Percentiles rank a stretch among this genome's conserved stretches.
These are phyloP conservation scores for Stipa capillata DNA, from an alignment of 176 grass and related monocot genomes.

Conservation along the genomic window DNA sequence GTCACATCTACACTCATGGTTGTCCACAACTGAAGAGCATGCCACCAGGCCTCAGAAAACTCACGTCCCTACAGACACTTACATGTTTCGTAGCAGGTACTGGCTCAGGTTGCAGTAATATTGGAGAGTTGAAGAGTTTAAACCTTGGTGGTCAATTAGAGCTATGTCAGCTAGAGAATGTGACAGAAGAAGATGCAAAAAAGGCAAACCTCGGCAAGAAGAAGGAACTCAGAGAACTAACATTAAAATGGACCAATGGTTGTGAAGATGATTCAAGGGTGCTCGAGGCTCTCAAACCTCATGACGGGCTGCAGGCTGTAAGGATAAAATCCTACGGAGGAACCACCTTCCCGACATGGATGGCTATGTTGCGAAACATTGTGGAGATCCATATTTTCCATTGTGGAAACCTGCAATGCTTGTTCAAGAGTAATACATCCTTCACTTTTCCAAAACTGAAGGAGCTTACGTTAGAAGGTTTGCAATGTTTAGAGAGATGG, in stretches of 20 bases:
- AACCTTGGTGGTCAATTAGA: background rate
- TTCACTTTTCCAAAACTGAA: background rate
- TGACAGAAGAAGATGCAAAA: background rate
- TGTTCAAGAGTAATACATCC: background rate
- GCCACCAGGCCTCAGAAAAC: background rate
- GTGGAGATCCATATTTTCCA: background rate
- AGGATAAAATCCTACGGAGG: background rate
- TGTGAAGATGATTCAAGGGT: background rate
- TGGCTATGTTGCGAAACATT: background rate
- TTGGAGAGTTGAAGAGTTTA: background rate
- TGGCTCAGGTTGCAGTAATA: background rate
- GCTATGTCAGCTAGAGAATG: background rate
- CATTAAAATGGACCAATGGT: background rate
- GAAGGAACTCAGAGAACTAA: background rate
- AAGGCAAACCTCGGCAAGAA: background rate
- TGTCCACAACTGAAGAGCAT: background rate
- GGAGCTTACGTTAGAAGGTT: background rate
- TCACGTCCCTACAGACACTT: constrained; percentile 1
- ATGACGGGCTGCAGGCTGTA: background rate
- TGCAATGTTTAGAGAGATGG: background rate
- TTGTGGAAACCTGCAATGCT: background rate
- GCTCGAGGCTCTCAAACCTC: background rate
- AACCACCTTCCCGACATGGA: background rate
- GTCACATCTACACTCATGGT: background rate
- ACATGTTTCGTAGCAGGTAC: background rate